phyloP scores from a whole-genome alignment of 2,329 filamentous ascomycete species.

The Beauveria pseudobassiana region DNA sequence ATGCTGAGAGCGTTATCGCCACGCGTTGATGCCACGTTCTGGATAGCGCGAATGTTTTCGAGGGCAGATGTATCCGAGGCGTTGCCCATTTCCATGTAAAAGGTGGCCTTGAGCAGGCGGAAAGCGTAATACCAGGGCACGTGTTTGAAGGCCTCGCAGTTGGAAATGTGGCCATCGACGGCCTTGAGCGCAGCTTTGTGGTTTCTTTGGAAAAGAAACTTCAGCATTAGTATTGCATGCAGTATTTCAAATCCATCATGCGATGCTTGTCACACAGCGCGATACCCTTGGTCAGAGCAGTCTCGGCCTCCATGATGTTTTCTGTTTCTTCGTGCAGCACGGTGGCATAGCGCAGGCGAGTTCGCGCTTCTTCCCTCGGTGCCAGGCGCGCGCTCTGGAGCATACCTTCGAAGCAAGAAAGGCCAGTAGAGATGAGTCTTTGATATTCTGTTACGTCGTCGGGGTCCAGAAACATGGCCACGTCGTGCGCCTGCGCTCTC shows the following conservation, averaged over 20 bases:
- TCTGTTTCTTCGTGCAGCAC: conserved; percentile 69
- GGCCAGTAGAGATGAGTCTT: conserved; percentile 61
- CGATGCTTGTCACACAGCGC: conserved; percentile 56
- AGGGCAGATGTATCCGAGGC: conserved; percentile 56
- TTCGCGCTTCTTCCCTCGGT: conserved; percentile 60
- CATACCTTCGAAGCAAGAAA: conserved; percentile 65
- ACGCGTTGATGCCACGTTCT: conserved; percentile 48
- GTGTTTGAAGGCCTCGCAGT: conserved; percentile 62
- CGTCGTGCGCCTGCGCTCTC: conserved; percentile 43
- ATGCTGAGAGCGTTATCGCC: conserved; percentile 59
- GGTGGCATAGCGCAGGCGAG: conserved; percentile 64
- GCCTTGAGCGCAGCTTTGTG: conserved; percentile 66
- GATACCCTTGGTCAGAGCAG: conserved; percentile 62
- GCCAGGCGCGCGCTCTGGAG: conserved; percentile 53
- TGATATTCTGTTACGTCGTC: conserved; percentile 58
- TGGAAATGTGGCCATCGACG: conserved; percentile 59
- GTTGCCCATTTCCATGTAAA: conserved; percentile 55
- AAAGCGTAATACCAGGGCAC: conserved; percentile 71
- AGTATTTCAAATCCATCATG: conserved; percentile 61
- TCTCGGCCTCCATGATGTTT: conserved; percentile 66
- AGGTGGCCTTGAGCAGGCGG: conserved; percentile 62
- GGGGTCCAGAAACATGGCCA: conserved; percentile 29
- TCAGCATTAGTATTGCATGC: conserved; percentile 64
- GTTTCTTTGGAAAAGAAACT: conserved; percentile 62
- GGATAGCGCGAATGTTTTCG: conserved; percentile 61